Conservation (phyloP, 805 yeast genomes). For the Groenewaldozyma salmanticensis region DNA sequence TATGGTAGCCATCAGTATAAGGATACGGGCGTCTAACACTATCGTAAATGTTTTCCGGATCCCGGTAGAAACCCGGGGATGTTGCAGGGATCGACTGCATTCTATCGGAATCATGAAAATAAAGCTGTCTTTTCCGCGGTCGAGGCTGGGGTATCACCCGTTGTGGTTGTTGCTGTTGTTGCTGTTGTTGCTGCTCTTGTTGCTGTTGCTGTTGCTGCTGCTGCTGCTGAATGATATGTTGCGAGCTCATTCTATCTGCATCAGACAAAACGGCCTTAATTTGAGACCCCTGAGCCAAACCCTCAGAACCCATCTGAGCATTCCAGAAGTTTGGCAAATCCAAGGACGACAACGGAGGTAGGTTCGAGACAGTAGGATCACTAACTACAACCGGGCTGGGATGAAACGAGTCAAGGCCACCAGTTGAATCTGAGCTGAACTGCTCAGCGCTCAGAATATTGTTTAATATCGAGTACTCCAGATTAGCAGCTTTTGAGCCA, state of each 20-base stretch:
- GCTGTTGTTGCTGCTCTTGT: constrained; percentile 4
- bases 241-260: neutral
- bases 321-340: neutral
- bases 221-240: neutral
- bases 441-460: constrained; percentile 21
- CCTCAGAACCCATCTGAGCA: neutral
- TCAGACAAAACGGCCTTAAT: neutral
- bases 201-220: neutral
- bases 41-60: constrained; percentile 44
- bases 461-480: constrained; percentile 28
- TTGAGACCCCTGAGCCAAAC: neutral
- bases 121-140: neutral
- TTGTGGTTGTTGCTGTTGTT: constrained; percentile 5
- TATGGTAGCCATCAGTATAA: constrained; percentile 55
- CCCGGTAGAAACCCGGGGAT: constrained; percentile 22
- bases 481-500: constrained; percentile 28
- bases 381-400: neutral
- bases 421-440: neutral
- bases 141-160: constrained; percentile 6
- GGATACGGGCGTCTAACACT: constrained; percentile 52
- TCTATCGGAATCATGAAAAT: constrained; percentile 4
- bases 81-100: constrained; percentile 4
- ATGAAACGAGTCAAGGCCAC: neutral
- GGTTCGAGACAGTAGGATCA: neutral
- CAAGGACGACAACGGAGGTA: neutral